Base-by-base conservation (phyloP, 139 green algal genomes). In the Chlorella sp. region DNA sequence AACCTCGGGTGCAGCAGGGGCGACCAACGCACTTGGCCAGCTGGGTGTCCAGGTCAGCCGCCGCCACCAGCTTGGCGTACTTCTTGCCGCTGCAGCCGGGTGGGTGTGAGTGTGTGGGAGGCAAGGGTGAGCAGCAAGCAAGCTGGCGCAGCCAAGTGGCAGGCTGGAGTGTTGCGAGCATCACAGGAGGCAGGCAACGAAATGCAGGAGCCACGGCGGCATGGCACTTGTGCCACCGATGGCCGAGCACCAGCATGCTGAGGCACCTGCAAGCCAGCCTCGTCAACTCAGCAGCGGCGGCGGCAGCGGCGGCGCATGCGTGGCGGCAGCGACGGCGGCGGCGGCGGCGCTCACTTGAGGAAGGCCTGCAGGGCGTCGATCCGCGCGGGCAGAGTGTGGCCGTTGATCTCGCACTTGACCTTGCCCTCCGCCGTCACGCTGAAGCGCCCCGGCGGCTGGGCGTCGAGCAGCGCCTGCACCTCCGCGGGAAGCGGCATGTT, bases 1-100 rank as follows among this genome's bases (percentile, higher is more conserved):
- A 36, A 34, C 8, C 22, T n/a, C n/a, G 56, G 9, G 56, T 3
- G 11, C 56, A 65, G 11, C 9, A 65, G 56, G 7, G 8, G 11
- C 30, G 56, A 20, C 56, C 22, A n/a, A 94, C 92, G 81, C 94
- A 96, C 70, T 93, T 93, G 11, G 56, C 26, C n/a, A 96, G 41
- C 11, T 36, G 36, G 8, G 69, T 58, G 9, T 86, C 81, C 40
- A 84, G 56, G 58, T 92, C 73, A 28, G 74, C 83, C 5, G 78
- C 74, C 24, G 77, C 78, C 58, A 69, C 86, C 43, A 90, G 82
- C 80, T 81, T 82, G 36, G 34, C 38, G 56, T 84, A 92, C 87
- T 91, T 91, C 68, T 89, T 88, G 38, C 87, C 87, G 48, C 87
- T 90, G 83, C 38, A 81, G 20, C 46, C 3, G 13, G 16, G 48